Evolutionary conservation across 1,139 yeast species (phyloP).

Genomic region (Blastobotrys raffinosifermentans): DNA sequence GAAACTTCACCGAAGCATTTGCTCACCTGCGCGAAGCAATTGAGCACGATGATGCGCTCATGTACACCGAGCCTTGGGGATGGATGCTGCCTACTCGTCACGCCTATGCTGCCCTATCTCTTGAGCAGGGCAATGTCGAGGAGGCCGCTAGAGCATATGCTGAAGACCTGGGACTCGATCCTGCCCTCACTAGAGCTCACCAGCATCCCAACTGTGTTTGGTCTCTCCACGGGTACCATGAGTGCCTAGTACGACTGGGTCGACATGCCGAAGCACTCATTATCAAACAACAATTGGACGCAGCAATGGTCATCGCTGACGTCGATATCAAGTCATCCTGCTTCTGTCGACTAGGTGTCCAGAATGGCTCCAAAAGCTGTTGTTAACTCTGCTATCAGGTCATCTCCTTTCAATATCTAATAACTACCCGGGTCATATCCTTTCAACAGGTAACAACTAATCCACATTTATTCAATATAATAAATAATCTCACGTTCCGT

Average conservation of each 20-base stretch:
- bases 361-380: no score
- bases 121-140: slow-evolving; percentile 5
- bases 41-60: slow-evolving; percentile 5
- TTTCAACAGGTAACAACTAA: no score
- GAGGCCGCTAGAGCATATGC: slow-evolving; percentile 4
- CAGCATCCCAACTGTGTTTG: slow-evolving; percentile 8
- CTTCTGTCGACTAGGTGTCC: no score
- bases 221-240: slow-evolving; percentile 8
- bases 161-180: slow-evolving; percentile 5
- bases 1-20: slow-evolving; percentile 4
- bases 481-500: no score
- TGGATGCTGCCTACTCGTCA: slow-evolving; percentile 9
- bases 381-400: no score
- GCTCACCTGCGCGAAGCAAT: slow-evolving; percentile 2
- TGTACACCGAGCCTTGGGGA: slow-evolving; percentile 8
- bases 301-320: slow-evolving; percentile 2
- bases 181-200: slow-evolving; percentile 1
- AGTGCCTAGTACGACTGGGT: slow-evolving; percentile 3
- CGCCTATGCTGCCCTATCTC: slow-evolving; percentile 6
- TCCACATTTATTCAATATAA: no score
- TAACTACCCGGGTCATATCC: no score
- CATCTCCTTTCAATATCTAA: no score
- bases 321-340: slow-evolving; percentile 3
- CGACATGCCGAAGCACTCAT: slow-evolving; percentile 1
- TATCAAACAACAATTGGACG: background rate